These are phyloP conservation scores for Beauveria caledonica DNA, from an alignment of 2,329 filamentous ascomycete genomes.

Conservation along the genomic window DNA sequence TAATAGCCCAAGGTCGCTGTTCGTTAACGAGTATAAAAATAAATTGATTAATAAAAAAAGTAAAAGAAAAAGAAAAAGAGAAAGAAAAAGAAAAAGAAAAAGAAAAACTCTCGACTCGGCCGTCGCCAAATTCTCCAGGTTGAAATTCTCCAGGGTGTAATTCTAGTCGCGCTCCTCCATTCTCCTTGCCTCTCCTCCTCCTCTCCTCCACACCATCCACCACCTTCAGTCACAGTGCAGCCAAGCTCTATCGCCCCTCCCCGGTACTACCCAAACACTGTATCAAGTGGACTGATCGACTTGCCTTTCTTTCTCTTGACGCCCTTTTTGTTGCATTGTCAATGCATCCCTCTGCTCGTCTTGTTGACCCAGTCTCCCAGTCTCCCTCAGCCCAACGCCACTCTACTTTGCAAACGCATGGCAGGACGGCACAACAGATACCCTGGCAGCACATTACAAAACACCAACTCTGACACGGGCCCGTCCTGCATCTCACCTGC, in stretches of 20 bases:
- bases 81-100: too few relatives aligned
- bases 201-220: neutral
- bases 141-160: neutral
- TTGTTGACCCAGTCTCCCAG: neutral
- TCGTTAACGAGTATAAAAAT: too few relatives aligned
- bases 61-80: too few relatives aligned
- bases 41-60: too few relatives aligned
- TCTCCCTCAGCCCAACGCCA: neutral
- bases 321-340: neutral
- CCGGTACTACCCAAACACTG: neutral
- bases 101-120: too few relatives aligned
- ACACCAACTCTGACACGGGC: neutral
- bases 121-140: too few relatives aligned
- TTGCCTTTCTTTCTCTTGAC: neutral
- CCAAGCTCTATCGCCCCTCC: neutral
- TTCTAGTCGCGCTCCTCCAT: neutral
- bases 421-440: neutral
- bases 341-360: neutral
- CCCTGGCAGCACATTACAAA: neutral
- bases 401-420: neutral
- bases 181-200: too few relatives aligned
- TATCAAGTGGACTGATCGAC: neutral
- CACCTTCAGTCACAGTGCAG: neutral
- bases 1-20: too few relatives aligned
- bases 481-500: conserved; percentile 6